Base-by-base conservation (phyloP, 805 yeast genomes). In the Zygoascus bituminiphila region DNA sequence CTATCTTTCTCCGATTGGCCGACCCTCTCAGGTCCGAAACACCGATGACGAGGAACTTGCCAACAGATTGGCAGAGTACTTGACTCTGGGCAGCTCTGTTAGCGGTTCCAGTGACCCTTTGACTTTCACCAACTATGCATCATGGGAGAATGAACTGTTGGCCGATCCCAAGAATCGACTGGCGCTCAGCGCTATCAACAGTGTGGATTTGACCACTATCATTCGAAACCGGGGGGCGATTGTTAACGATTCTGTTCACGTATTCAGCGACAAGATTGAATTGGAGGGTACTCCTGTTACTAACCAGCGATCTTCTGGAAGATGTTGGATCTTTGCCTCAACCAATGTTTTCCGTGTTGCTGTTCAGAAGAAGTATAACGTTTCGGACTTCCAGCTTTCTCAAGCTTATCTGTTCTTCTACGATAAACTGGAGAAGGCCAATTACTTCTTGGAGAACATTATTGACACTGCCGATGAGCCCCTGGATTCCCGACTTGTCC, bases 251-350 rank as follows among this genome's bases (percentile, higher is more conserved):
- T 17, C 44, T 23, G 51, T 55, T n/a, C 58, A 54, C 29, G 65
- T 70, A 6, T 77, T 74, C 69, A 70, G 69, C 58, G 60, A 66
- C 50, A 66, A 64, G 51, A 70, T 77, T 36, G 69, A 70, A 39
- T 64, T 69, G 9, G 81, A 77, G 56, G 84, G 82, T 4, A 58
- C 76, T 1, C 88, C 89, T 24, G 74, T 83, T n/a, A 81, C 84
- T 48, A 82, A 82, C 66, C 96, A 87, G 70, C 75, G 76, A 55
- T 65, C 79, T 9, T 78, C 87, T 22, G 96, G 95, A 35, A 70
- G 95, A 58, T 87, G 96, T 67, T 87, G 95, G 95, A 74, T 87
- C 53, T 88, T 87, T 65, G 95, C 95, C 9, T 76, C 91, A 1
- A 78, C 87, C 48, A 88, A 88, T 58, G 74, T 84, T 47, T 68